phyloP scores from a whole-genome alignment of 345 rosid genomes.

The Populus ilicifolia region DNA sequence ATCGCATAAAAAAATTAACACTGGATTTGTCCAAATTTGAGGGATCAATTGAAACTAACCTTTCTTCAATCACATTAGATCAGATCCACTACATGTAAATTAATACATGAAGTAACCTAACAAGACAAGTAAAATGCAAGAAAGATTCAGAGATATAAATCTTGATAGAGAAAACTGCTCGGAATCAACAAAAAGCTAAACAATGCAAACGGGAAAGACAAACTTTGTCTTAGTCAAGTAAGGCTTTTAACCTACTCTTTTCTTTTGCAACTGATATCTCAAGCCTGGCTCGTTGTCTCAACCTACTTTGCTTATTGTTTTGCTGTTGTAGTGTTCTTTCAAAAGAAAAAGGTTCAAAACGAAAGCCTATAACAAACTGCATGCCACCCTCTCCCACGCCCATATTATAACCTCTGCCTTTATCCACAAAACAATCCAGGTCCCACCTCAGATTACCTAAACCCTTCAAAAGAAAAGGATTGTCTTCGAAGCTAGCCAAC shows the following conservation, averaged over 20 bases:
- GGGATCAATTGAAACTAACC: no score
- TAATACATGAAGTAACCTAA: background rate
- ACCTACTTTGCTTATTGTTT: background rate
- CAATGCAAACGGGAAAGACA: background rate
- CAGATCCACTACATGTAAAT: no score
- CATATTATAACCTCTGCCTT: background rate
- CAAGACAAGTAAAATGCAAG: background rate
- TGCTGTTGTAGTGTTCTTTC: background rate
- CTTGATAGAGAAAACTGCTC: background rate
- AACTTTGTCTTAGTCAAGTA: background rate
- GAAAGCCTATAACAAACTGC: background rate
- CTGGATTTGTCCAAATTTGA: no score
- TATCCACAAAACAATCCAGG: background rate
- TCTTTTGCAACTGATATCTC: background rate
- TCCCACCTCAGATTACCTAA: conserved; percentile 18
- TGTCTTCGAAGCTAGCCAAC: background rate
- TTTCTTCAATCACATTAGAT: no score
- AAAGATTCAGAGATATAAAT: background rate
- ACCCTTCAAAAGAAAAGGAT: background rate
- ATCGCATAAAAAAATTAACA: no score
- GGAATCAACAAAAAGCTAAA: background rate
- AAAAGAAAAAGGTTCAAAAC: background rate
- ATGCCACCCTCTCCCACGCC: background rate
- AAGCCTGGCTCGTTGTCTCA: background rate
- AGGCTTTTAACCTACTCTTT: background rate